These are phyloP conservation scores for Cordyceps sp. DNA, from an alignment of 2,329 filamentous ascomycete genomes.

Conservation along the genomic window DNA sequence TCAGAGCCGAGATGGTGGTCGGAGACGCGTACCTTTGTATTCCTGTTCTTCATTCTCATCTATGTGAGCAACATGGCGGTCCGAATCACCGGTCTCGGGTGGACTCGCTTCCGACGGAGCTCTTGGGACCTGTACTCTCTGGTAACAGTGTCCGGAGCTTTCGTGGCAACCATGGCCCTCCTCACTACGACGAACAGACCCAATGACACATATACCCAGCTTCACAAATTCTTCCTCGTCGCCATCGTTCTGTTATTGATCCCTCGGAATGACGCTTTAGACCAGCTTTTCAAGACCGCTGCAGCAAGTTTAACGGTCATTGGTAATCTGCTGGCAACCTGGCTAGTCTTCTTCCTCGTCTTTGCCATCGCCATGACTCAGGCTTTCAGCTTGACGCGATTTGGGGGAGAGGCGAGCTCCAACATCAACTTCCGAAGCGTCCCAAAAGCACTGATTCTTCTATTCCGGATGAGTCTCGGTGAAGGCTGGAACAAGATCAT, in stretches of 20 bases:
- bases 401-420: conserved; percentile 52
- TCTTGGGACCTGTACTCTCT: conserved; percentile 93
- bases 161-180: conserved; percentile 63
- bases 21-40: conserved; percentile 52
- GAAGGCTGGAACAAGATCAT: conserved; percentile 96
- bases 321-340: conserved; percentile 81
- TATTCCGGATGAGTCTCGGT: conserved; percentile 85
- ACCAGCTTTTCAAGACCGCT: conserved; percentile 97
- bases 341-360: conserved; percentile 92
- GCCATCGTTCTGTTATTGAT: conserved; percentile 81
- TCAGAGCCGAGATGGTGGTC: conserved; percentile 60
- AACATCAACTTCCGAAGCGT: conserved; percentile 90
- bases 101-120: conserved; percentile 79
- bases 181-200: conserved; percentile 43
- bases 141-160: conserved; percentile 60
- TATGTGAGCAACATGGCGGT: conserved; percentile 74
- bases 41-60: conserved; percentile 64
- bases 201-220: conserved; percentile 54
- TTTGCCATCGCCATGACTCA: conserved; percentile 95
- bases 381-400: conserved; percentile 85
- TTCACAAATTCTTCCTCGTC: conserved; percentile 91
- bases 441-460: conserved; percentile 78
- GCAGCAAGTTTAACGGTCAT: conserved; percentile 86
- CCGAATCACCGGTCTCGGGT: conserved; percentile 75
- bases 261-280: conserved; percentile 87